A percentile compares a stretch with the other conserved stretches of the same genome.
phyloP scores from a whole-genome alignment of 768 basidiomycete species.

The Boletus rubroflammeus region DNA sequence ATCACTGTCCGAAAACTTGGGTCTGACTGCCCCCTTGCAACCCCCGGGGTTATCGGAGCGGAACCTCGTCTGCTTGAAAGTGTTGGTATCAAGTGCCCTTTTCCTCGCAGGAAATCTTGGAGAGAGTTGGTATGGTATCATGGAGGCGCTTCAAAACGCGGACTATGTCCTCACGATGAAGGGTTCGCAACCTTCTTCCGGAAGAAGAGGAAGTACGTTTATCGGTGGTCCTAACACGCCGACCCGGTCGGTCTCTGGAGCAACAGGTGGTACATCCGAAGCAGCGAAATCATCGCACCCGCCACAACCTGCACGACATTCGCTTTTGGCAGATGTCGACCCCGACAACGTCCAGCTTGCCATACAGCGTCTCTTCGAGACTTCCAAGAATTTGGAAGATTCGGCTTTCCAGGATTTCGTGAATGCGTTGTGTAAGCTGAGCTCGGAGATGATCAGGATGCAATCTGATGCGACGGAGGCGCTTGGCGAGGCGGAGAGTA shows the following conservation, averaged over 20 bases:
- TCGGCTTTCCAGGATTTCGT: slow-evolving; percentile 76
- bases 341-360: slow-evolving; percentile 66
- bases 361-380: slow-evolving; percentile 84
- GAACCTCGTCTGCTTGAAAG: slow-evolving; percentile 88
- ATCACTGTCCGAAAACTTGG: slow-evolving; percentile 64
- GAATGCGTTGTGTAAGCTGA: slow-evolving; percentile 75
- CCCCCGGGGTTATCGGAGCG: slow-evolving; percentile 81
- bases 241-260: slow-evolving; percentile 39
- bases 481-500: slow-evolving; percentile 30
- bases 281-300: slow-evolving; percentile 17
- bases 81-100: slow-evolving; percentile 69
- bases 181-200: slow-evolving; percentile 35
- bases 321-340: slow-evolving; percentile 70
- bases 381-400: slow-evolving; percentile 81
- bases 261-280: slow-evolving; percentile 12
- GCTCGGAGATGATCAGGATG: slow-evolving; percentile 91
- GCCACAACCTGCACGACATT: slow-evolving; percentile 42
- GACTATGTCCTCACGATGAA: slow-evolving; percentile 82
- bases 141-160: slow-evolving; percentile 92
- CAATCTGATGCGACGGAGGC: slow-evolving; percentile 44
- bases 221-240: slow-evolving; percentile 33
- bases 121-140: slow-evolving; percentile 87
- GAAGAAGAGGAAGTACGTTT: slow-evolving; percentile 32
- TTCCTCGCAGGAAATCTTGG: slow-evolving; percentile 84
- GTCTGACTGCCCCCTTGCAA: slow-evolving; percentile 47